phyloP scores from a whole-genome alignment of 2,329 filamentous ascomycete genomes.

The Paraconiothyrium brasiliense region DNA sequence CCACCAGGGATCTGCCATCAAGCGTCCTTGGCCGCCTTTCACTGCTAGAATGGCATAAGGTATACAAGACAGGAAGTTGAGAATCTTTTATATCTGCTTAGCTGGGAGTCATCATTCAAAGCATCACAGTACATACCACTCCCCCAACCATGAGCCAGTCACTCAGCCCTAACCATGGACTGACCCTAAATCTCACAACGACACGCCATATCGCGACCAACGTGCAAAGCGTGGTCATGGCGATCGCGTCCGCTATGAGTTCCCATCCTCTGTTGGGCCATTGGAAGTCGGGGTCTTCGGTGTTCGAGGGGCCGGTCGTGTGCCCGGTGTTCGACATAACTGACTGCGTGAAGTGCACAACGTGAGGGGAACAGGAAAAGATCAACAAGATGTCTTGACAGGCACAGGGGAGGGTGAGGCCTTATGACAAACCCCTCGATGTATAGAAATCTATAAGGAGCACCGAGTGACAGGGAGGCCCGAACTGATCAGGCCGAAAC shows the following conservation, averaged over 20 bases:
- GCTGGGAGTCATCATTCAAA: not conserved
- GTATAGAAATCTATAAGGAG: not conserved
- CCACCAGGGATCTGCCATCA: slow-evolving; percentile 23
- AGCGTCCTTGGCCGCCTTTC: slow-evolving; percentile 19
- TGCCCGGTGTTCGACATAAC: not conserved
- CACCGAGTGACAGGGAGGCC: not conserved
- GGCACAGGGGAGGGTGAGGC: not conserved
- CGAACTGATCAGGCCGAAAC: not conserved
- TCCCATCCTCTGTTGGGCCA: slow-evolving; percentile 11
- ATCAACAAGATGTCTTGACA: not conserved
- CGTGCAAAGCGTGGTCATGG: slow-evolving; percentile 17
- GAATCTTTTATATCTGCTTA: slow-evolving; percentile 13
- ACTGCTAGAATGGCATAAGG: slow-evolving; percentile 11
- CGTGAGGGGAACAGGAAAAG: slow-evolving; percentile 23
- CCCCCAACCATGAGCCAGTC: slow-evolving; percentile 19
- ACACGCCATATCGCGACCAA: slow-evolving; percentile 16
- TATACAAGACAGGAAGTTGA: slow-evolving; percentile 13
- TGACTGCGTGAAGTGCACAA: slow-evolving; percentile 3
- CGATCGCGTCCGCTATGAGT: slow-evolving; percentile 14
- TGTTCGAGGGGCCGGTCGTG: not conserved
- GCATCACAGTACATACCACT: slow-evolving; percentile 12
- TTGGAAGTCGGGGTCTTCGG: not conserved
- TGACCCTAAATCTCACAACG: slow-evolving; percentile 16
- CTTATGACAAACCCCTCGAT: not conserved
- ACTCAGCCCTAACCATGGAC: slow-evolving; percentile 2